Evolutionary conservation across 2,329 filamentous ascomycete species (phyloP).

Genomic region (Fusarium torulosum): DNA sequence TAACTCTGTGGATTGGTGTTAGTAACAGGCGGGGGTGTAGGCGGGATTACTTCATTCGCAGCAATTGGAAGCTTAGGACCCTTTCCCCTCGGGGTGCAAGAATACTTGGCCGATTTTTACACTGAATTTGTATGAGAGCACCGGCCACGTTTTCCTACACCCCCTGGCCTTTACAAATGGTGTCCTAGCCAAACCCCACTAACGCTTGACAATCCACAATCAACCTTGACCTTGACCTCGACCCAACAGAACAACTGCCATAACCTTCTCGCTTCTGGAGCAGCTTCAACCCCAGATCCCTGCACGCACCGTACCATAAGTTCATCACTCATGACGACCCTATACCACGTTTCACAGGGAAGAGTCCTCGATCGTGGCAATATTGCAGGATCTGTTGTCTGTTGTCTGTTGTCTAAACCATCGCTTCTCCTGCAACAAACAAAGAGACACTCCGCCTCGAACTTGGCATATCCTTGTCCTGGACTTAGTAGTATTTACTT

Average conservation of each 20-base stretch:
- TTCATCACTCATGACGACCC: slow-evolving; percentile 19
- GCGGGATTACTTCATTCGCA: background rate
- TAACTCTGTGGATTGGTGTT: background rate
- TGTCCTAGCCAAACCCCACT: slow-evolving; percentile 6
- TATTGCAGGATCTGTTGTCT: background rate
- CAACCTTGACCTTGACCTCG: slow-evolving; percentile 8
- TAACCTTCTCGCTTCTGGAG: background rate
- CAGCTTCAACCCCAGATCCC: slow-evolving; percentile 14
- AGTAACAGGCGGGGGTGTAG: background rate
- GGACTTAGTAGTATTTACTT: background rate
- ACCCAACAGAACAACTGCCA: slow-evolving; percentile 1
- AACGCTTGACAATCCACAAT: slow-evolving; percentile 16
- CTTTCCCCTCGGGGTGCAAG: too few relatives aligned
- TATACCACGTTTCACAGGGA: slow-evolving; percentile 12
- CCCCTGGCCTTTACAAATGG: background rate
- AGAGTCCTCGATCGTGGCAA: background rate
- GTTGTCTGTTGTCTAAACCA: background rate
- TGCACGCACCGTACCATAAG: slow-evolving; percentile 2
- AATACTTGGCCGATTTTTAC: too few relatives aligned
- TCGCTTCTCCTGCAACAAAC: background rate
- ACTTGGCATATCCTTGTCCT: background rate
- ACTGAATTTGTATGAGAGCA: too few relatives aligned
- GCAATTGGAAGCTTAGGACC: background rate
- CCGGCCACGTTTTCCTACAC: too few relatives aligned
- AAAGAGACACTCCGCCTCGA: background rate